These are phyloP conservation scores for Auricularia sp. DNA, from an alignment of 768 basidiomycete genomes.

Conservation along the genomic window DNA sequence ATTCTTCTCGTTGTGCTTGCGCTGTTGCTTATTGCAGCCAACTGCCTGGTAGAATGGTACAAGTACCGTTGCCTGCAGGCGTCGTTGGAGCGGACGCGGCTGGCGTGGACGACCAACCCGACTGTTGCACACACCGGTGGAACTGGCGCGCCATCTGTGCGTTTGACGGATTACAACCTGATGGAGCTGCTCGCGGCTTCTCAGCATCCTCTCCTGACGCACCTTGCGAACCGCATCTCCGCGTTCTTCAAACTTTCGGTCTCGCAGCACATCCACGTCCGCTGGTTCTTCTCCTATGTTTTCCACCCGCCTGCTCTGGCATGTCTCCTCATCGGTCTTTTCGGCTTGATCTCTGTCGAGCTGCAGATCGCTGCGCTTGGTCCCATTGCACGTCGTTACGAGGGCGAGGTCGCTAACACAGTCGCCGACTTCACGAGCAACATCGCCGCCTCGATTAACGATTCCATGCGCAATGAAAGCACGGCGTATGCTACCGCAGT, in stretches of 20 bases:
- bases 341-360: constrained; percentile 79
- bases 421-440: constrained; percentile 56
- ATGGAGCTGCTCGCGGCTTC: constrained; percentile 61
- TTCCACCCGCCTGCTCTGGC: constrained; percentile 86
- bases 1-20: constrained; percentile 63
- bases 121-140: constrained; percentile 35
- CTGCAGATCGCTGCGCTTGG: constrained; percentile 74
- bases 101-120: constrained; percentile 70
- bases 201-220: constrained; percentile 64
- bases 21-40: constrained; percentile 61
- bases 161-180: constrained; percentile 66
- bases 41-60: constrained; percentile 80
- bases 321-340: constrained; percentile 85
- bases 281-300: constrained; percentile 87
- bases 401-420: constrained; percentile 49
- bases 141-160: constrained; percentile 37
- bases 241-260: constrained; percentile 44
- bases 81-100: constrained; percentile 60
- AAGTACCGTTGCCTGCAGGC: constrained; percentile 66
- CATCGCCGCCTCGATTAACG: constrained; percentile 70
- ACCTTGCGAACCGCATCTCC: constrained; percentile 47
- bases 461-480: constrained; percentile 76
- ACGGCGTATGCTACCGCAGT: constrained; percentile 64
- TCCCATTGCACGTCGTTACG: constrained; percentile 62
- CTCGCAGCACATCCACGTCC: constrained; percentile 52